Evolutionary conservation across 2,329 filamentous ascomycete genomes (phyloP).

Genomic region (Phoma herbarum): DNA sequence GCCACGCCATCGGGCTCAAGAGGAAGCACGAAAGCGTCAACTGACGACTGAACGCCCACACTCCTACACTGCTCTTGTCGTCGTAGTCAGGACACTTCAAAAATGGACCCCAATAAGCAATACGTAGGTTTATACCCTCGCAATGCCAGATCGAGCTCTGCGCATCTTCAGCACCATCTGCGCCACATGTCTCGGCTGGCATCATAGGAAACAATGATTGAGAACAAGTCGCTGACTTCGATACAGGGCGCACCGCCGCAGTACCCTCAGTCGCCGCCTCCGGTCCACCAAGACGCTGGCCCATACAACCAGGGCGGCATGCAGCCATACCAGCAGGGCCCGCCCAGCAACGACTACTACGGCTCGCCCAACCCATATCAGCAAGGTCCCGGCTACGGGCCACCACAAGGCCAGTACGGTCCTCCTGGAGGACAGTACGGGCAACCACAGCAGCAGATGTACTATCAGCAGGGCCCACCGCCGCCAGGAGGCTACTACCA

Average conservation of each 20-base stretch:
- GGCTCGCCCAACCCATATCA: slow-evolving; percentile 36
- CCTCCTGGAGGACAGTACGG: slow-evolving; percentile 37
- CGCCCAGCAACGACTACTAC: slow-evolving; percentile 29
- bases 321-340: slow-evolving; percentile 26
- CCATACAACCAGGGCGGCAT: slow-evolving; percentile 31
- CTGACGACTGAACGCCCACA: slow-evolving; percentile 16
- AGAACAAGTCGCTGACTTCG: slow-evolving; percentile 28
- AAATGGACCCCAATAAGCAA: slow-evolving; percentile 34
- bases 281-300: slow-evolving; percentile 44
- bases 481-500: slow-evolving; percentile 52
- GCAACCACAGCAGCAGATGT: slow-evolving; percentile 49
- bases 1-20: slow-evolving; percentile 19
- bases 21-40: background rate
- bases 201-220: slow-evolving; percentile 11
- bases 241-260: slow-evolving; percentile 42
- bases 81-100: background rate
- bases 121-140: slow-evolving; percentile 33
- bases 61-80: slow-evolving; percentile 19
- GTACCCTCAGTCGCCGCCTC: slow-evolving; percentile 46
- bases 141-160: background rate
- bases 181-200: slow-evolving; percentile 15
- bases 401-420: slow-evolving; percentile 36
- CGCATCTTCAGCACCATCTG: slow-evolving; percentile 4
- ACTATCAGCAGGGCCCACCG: slow-evolving; percentile 42
- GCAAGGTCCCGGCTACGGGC: slow-evolving; percentile 29